Evolutionary conservation across 257 asterid genomes (phyloP).

Genomic region (Fraxinus cuspidata): DNA sequence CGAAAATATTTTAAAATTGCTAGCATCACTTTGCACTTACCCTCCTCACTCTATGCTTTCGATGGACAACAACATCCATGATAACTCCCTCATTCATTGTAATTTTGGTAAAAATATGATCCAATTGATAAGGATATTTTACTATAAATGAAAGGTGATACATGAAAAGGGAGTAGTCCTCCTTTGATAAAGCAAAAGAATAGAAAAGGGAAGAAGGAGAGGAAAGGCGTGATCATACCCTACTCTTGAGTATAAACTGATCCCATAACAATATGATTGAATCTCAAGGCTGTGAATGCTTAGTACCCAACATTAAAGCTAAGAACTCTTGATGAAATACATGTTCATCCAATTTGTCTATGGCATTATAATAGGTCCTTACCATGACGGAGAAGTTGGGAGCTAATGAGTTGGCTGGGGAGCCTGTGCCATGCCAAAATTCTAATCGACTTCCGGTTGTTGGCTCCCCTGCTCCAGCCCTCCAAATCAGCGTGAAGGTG

Average conservation of each 20-base stretch:
- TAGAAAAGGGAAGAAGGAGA: background rate
- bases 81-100: background rate
- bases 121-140: background rate
- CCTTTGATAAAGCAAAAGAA: background rate
- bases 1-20: background rate
- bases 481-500: conserved; percentile 47
- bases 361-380: conserved; percentile 43
- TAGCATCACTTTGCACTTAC: background rate
- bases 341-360: background rate
- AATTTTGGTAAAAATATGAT: background rate
- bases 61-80: background rate
- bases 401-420: conserved; percentile 45
- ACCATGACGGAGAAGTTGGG: conserved; percentile 65
- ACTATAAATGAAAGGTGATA: background rate
- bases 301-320: background rate
- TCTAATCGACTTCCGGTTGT: conserved; percentile 27
- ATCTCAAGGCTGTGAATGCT: background rate
- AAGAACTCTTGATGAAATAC: background rate
- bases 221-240: background rate
- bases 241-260: background rate
- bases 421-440: conserved; percentile 21
- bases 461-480: conserved; percentile 24
- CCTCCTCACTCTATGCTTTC: background rate
- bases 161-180: background rate
- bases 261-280: background rate